Evolutionary conservation across 1,284 basidiomycete species (phyloP).

Genomic region (Ceratobasidium sp.): DNA sequence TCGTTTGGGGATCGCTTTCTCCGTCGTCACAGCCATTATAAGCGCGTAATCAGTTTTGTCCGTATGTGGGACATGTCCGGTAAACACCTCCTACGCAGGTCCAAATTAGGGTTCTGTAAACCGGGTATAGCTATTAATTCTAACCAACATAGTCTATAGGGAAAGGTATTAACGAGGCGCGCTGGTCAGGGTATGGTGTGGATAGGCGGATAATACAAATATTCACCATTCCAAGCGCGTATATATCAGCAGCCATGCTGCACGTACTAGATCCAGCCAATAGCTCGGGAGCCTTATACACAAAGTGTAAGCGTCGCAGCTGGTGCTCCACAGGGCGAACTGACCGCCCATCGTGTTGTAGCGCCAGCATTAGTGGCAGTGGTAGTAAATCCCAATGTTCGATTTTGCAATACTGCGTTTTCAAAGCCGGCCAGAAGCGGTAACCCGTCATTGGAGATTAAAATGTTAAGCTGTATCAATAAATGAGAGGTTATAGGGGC

Average conservation of each 20-base stretch:
- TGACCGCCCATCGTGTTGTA: background rate
- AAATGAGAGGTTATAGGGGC: too few species aligned
- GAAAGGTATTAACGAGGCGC: too few species aligned
- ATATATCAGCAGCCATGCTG: background rate
- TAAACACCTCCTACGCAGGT: slow-evolving; percentile 1
- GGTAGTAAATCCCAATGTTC: background rate
- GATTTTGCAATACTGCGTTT: background rate
- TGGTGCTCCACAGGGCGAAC: background rate
- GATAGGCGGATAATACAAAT: too few species aligned
- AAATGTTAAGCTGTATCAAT: background rate
- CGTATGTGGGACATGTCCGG: background rate
- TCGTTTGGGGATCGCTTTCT: background rate
- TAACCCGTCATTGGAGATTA: background rate
- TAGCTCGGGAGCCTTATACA: slow-evolving; percentile 1
- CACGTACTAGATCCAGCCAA: background rate
- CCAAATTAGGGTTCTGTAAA: background rate
- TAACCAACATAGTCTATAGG: too few species aligned
- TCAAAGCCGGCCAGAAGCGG: slow-evolving; percentile 1
- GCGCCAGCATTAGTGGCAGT: background rate
- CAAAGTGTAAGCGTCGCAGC: too few species aligned
- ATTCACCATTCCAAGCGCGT: slow-evolving; percentile 16
- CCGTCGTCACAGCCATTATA: background rate
- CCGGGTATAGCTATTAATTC: too few species aligned
- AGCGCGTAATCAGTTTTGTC: background rate
- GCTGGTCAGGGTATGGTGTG: too few species aligned